A percentile compares a stretch with the other conserved stretches of the same genome.
Conservation (phyloP, 495 filamentous ascomycete genomes). For the Penicillium turbatum region DNA sequence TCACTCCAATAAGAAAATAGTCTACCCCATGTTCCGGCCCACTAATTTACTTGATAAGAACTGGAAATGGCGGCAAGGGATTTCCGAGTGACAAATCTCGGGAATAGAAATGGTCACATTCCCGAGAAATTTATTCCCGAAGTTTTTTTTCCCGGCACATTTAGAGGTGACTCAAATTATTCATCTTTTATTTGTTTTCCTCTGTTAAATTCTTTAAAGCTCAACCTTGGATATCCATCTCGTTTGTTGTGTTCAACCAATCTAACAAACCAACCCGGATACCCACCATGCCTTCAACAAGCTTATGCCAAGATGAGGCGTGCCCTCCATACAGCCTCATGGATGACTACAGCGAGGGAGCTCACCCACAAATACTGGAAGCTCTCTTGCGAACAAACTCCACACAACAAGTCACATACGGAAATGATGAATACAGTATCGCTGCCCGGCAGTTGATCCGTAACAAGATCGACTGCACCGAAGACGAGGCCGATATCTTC, state of each 20-base stretch:
- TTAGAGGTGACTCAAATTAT: not conserved
- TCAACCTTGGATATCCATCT: not conserved
- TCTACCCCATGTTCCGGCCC: constrained; percentile 2
- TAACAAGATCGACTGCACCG: constrained; percentile 24
- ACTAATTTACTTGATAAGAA: constrained; percentile 6
- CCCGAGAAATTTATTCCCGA: constrained; percentile 21
- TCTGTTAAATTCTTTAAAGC: not conserved
- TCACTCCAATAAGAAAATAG: not conserved
- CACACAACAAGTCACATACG: constrained; percentile 40
- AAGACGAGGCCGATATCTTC: constrained; percentile 40
- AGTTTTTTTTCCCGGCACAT: not conserved
- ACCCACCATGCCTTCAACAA: constrained; percentile 25
- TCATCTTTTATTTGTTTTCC: constrained; percentile 1
- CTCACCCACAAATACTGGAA: constrained; percentile 41
- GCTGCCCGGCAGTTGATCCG: constrained; percentile 33
- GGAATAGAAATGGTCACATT: constrained; percentile 24
- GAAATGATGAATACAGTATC: constrained; percentile 34
- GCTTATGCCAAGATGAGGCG: constrained; percentile 28
- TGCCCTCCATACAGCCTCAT: constrained; percentile 39
- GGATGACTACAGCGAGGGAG: constrained; percentile 47
- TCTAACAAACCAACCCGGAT: not conserved
- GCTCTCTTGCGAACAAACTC: constrained; percentile 37
- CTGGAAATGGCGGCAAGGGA: not conserved
- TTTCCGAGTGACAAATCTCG: constrained; percentile 14
- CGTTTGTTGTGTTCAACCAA: not conserved